Evolutionary conservation across 345 rosid genomes (phyloP), one percentile per base, ranked within the genome.

Genomic region (Physaria fendleri): DNA sequence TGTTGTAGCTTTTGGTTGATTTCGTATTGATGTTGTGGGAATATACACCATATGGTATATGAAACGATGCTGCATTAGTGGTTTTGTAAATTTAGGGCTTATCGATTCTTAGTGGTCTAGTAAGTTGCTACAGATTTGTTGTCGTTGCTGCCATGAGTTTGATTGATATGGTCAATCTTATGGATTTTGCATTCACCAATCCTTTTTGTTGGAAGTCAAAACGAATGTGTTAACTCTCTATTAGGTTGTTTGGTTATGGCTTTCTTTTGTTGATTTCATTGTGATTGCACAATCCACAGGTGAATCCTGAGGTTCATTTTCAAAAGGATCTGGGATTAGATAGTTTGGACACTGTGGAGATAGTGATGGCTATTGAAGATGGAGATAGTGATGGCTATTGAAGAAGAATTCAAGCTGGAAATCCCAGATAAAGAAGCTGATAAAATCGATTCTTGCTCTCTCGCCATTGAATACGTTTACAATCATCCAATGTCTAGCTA

Each of bases 371-470:
- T n/a, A n/a, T n/a, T n/a, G n/a, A n/a, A n/a, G n/a, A n/a, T n/a
- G n/a, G n/a, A n/a, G n/a, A n/a, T n/a, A n/a, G n/a, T n/a, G 32
- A 83, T 93, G 99, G 99, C 92, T 22, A 73, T 93, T 9, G 96
- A 93, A 74, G 99, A 89, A 67, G 99, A 93, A 63, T 93, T 93
- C 77, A 93, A 89, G 80, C 84, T 89, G 40, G 95, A 89, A 65
- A 93, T 93, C 16, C 97, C 96, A 0, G 96, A 93, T 76, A 80
- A 78, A 74, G 99, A 93, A 82, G 99, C 99, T 21, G 94, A 82
- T 28, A 89, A 78, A 78, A 87, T 93, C 3, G 95, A 89, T 58
- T 85, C 96, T 2, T 83, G 90, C 71, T 24, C 63, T 55, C 91
- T 89, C 40, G 97, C 96, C 25, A 82, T 93, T 39, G 96, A 87